Evolutionary conservation across 2,329 filamentous ascomycete genomes (phyloP), one percentile per base, ranked within the genome.

Genomic region (Polychaeton citri): DNA sequence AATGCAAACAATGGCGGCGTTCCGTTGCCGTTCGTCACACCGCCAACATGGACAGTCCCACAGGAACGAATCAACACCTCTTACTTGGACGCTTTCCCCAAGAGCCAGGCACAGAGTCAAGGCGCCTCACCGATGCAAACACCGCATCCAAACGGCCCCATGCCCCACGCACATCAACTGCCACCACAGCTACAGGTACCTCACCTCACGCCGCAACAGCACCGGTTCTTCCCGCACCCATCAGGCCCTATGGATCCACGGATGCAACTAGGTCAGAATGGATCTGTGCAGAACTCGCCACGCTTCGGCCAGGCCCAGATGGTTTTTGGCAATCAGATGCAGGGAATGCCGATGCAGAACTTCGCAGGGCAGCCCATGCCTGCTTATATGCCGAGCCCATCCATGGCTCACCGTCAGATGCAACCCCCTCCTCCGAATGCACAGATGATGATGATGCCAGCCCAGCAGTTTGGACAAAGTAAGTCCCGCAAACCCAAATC

Each of bases 181-280:
- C 83, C 85, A 1, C 75, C 80, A 53, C 84, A 92, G 52, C 73
- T 93, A 43, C 86, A 85, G 50, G 80, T 84, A 43, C 79, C 79
- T 38, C 74, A 69, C 45, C 71, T 72, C 18, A 74, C 78, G 69
- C 79, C 32, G 74, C 78, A 50, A 79, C 79, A 17, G 75, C 76
- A 80, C 13, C 83, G 86, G 55, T 81, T 81, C 50, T 77, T 85
- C 59, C 81, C 85, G 49, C 72, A 71, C 18, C 78, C 79, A 41
- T 80, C 81, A 38, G 35, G 71, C 78, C 46, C 83, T 79, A 49
- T 78, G 46, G 81, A 86, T 39, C 83, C 87, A 52, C 76, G 86
- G 35, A 93, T 95, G 82, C 72, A 82, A 5, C 86, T 79, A 46
- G 86, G 82, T 17, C 48, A 48, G 12, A 78, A 78, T 3, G 85